Evolutionary conservation across 805 yeast species (phyloP).

Genomic region (Candida mattraensis): DNA sequence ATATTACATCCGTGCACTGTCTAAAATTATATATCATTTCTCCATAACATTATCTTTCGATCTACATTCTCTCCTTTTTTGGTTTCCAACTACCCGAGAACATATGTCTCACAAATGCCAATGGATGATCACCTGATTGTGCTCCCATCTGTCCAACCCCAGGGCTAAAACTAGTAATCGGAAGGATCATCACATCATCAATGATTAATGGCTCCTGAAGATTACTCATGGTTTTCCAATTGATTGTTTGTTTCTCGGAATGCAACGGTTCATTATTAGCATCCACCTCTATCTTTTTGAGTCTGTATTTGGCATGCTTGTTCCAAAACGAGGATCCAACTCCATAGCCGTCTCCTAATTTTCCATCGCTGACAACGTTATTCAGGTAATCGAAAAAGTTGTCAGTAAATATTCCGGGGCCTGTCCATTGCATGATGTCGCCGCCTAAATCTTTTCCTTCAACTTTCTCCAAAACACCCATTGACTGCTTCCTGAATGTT

Average conservation of each 20-base stretch:
- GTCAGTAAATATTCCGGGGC: slow-evolving; percentile 96
- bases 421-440: slow-evolving; percentile 92
- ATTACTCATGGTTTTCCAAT: slow-evolving; percentile 66
- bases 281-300: slow-evolving; percentile 23
- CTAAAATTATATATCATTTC: too few relatives aligned
- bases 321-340: slow-evolving; percentile 33
- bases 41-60: too few relatives aligned
- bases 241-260: slow-evolving; percentile 35
- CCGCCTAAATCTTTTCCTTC: slow-evolving; percentile 67
- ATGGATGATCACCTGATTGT: slow-evolving; percentile 36
- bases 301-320: slow-evolving; percentile 21
- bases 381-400: slow-evolving; percentile 75
- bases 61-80: slow-evolving; percentile 16
- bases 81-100: slow-evolving; percentile 68
- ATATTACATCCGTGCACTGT: too few relatives aligned
- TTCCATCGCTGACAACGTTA: slow-evolving; percentile 45
- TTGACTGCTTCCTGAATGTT: slow-evolving; percentile 55
- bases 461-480: slow-evolving; percentile 46
- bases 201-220: slow-evolving; percentile 53
- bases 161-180: slow-evolving; percentile 69
- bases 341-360: slow-evolving; percentile 33
- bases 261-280: slow-evolving; percentile 24
- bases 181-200: slow-evolving; percentile 71
- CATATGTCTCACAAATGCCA: slow-evolving; percentile 62
- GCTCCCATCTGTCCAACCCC: slow-evolving; percentile 74